Evolutionary conservation across 1,284 basidiomycete species (phyloP), one percentile per base, ranked within the genome.

Genomic region (Ganoderma resinaceum): DNA sequence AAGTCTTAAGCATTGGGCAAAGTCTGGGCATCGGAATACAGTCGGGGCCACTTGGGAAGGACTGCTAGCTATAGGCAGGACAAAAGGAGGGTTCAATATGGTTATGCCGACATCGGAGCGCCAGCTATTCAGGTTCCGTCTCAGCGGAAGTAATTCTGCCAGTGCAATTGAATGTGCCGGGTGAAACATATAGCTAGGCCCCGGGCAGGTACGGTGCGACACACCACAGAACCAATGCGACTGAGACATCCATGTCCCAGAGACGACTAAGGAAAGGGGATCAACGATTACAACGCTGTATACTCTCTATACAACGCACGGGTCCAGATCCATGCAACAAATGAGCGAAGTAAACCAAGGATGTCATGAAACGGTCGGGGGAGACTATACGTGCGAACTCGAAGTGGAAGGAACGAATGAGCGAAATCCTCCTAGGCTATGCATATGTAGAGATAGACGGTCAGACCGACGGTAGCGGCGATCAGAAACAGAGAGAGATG

Each of bases 251-350:
- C 31, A 23, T 46, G n/a, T 49, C 26, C 46, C 46, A 49, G 46
- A 49, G 46, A 49, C 23, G 1, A 49, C 11, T 12, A 49, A 49
- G 23, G 8, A 26, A 49, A 26, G 23, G 23, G 14, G 46, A 26
- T 23, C 29, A n/a, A n/a, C n/a, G n/a, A 62, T 62, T 62, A 62
- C 61, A 62, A 29, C 42, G 61, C 61, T 52, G 43, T 62, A 61
- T 52, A 62, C 38, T 26, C 23, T 49, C 23, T 49, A 49, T 23
- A 49, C 46, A 49, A 26, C 46, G 23, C 23, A 26, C 46, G 23
- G 23, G 3, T 49, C 46, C n/a, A 11, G 46, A 49, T 49, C 46
- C 46, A 49, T 49, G 46, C 46, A 23, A 49, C 46, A 49, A 46
- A 49, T 11, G 46, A 49, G 46, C 46, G 46, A 49, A 49, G 46